Conservation (phyloP, 2,329 filamentous ascomycete species). For the Passalora sequoiae region DNA sequence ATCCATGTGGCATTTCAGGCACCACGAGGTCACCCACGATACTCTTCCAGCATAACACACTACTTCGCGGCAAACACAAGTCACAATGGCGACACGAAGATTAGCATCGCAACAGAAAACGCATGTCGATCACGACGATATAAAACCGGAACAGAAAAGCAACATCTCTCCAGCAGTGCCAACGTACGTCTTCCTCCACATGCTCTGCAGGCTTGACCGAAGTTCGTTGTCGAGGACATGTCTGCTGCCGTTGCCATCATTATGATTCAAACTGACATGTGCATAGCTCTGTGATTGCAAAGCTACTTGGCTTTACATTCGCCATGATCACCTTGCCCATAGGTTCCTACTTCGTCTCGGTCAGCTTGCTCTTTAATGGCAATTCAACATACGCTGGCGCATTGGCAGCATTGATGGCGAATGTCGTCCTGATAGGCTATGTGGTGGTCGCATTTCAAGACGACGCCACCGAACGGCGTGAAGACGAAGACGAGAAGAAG, state of each 20-base stretch:
- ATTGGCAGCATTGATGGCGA: slow-evolving; percentile 81
- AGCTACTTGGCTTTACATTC: slow-evolving; percentile 82
- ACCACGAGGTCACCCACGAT: too few species aligned
- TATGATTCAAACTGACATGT: too few species aligned
- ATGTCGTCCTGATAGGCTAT: slow-evolving; percentile 85
- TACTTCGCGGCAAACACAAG: too few species aligned
- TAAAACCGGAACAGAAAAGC: slow-evolving; percentile 46
- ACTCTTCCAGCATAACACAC: too few species aligned
- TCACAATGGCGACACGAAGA: slow-evolving; percentile 63
- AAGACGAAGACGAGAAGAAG: slow-evolving; percentile 41
- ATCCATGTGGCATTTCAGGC: too few species aligned
- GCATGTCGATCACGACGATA: slow-evolving; percentile 46
- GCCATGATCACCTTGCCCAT: slow-evolving; percentile 88
- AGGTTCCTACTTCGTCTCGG: slow-evolving; percentile 77
- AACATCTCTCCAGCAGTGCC: slow-evolving; percentile 80
- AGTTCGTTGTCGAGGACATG: too few species aligned
- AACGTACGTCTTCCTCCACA: slow-evolving; percentile 50
- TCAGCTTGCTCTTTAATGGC: slow-evolving; percentile 74
- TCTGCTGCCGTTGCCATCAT: too few species aligned
- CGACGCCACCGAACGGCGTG: slow-evolving; percentile 55
- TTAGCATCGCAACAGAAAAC: slow-evolving; percentile 63
- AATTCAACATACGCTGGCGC: slow-evolving; percentile 85
- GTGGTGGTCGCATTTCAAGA: slow-evolving; percentile 87
- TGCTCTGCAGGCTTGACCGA: not conserved
- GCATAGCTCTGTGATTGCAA: slow-evolving; percentile 72